Percentiles rank a stretch among this genome's conserved stretches.
Conservation (phyloP, 169 alveolate species). For the Plasmodium gaboni region DNA sequence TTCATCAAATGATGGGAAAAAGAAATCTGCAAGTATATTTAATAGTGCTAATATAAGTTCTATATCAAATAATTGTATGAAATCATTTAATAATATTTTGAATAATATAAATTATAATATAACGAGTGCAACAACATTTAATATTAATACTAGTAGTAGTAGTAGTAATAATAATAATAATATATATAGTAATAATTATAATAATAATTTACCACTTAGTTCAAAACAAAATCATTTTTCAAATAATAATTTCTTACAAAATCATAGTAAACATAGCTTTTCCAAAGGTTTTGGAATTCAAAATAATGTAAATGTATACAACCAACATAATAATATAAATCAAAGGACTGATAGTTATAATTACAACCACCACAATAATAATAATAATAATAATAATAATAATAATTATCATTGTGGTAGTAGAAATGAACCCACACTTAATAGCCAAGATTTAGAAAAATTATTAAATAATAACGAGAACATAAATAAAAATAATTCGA, state of each 20-base stretch:
- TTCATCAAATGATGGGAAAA: conserved; percentile 29
- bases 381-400: background rate
- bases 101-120: conserved; percentile 45
- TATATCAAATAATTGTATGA: conserved; percentile 59
- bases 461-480: conserved; percentile 49
- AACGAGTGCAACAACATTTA: conserved; percentile 17
- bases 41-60: conserved; percentile 68
- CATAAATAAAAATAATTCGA: conserved; percentile 24
- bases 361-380: background rate
- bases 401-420: background rate
- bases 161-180: conserved; percentile 1
- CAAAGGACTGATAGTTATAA: too few species aligned
- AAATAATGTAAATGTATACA: too few species aligned
- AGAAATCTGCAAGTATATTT: conserved; percentile 42
- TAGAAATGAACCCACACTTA: background rate
- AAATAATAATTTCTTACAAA: too few species aligned
- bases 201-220: too few species aligned
- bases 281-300: too few species aligned
- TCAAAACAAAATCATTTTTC: too few species aligned
- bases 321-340: too few species aligned
- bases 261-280: too few species aligned
- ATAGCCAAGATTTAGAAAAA: conserved; percentile 55
- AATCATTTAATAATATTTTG: conserved; percentile 59
- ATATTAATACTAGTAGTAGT: background rate
- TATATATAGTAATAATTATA: too few species aligned